Percentiles rank a stretch among this genome's conserved stretches.
Evolutionary conservation across 768 basidiomycete species (phyloP).

Genomic region (Glaciozyma martinii): DNA sequence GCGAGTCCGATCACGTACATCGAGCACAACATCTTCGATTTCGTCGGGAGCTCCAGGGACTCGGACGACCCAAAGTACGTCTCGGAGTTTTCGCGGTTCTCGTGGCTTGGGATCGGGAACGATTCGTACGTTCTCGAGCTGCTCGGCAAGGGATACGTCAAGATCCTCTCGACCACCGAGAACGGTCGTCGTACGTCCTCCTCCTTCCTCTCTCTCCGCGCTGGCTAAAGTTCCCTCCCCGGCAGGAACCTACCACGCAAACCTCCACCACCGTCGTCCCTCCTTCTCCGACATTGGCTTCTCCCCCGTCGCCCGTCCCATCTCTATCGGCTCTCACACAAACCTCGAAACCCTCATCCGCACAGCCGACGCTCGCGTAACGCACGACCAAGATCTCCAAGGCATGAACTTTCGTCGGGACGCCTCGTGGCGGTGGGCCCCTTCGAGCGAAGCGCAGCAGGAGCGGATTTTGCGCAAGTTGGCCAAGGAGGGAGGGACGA

Average conservation of each 20-base stretch:
- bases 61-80: conserved; percentile 32
- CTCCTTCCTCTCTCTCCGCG: neutral
- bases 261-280: neutral
- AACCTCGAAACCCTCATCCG: conserved; percentile 1
- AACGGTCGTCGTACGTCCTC: conserved; percentile 14
- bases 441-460: conserved; percentile 37
- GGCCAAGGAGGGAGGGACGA: neutral
- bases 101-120: conserved; percentile 74
- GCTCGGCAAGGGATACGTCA: conserved; percentile 59
- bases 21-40: conserved; percentile 45
- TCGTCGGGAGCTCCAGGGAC: neutral
- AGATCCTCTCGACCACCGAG: conserved; percentile 48
- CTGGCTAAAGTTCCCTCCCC: neutral
- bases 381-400: neutral
- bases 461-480: conserved; percentile 1
- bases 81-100: conserved; percentile 37
- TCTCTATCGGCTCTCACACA: neutral
- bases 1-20: conserved; percentile 37
- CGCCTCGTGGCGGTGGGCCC: conserved; percentile 8
- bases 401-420: conserved; percentile 5
- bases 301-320: neutral
- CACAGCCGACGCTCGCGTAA: conserved; percentile 8
- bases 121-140: conserved; percentile 66
- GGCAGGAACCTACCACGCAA: neutral
- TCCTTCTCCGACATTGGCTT: neutral